phyloP scores from a whole-genome alignment of 306 rosid genomes.

The Mimosa bimucronata region DNA sequence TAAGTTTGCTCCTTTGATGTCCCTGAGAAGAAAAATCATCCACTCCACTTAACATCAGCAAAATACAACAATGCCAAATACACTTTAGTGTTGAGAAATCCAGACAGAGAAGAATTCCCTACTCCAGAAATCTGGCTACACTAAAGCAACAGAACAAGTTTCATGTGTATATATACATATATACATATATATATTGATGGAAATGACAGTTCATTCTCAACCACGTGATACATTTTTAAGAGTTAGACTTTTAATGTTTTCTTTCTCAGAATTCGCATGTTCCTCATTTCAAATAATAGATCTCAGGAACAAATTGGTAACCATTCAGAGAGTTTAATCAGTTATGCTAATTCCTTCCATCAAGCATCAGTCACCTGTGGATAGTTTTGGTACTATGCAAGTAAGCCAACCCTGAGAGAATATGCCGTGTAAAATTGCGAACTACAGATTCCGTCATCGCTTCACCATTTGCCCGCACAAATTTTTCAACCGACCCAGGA shows the following conservation, averaged over 20 bases:
- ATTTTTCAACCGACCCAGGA: conserved; percentile 87
- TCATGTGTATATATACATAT: no score
- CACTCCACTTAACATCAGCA: conserved; percentile 14
- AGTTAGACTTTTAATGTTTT: not conserved
- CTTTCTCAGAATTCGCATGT: conserved; percentile 27
- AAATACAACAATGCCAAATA: conserved; percentile 31
- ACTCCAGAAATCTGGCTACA: conserved; percentile 1
- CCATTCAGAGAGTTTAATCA: conserved; percentile 17
- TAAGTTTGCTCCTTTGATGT: conserved; percentile 97
- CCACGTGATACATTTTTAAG: not conserved
- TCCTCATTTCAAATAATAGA: conserved; percentile 24
- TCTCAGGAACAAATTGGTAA: conserved; percentile 12
- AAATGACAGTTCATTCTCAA: not conserved
- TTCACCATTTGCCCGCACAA: conserved; percentile 70
- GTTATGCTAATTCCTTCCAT: conserved; percentile 17
- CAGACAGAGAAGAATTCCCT: conserved; percentile 1
- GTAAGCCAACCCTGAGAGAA: conserved; percentile 81
- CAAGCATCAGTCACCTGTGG: conserved; percentile 67
- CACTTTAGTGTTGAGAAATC: conserved; percentile 21
- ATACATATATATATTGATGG: not conserved
- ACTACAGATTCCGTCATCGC: conserved; percentile 82
- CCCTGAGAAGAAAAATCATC: conserved; percentile 55
- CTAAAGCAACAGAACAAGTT: conserved; percentile 15
- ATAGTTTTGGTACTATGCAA: conserved; percentile 76
- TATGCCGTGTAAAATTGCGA: conserved; percentile 86